phyloP scores from a whole-genome alignment of 1,139 yeast species.

The Blastobotrys illinoisensis region DNA sequence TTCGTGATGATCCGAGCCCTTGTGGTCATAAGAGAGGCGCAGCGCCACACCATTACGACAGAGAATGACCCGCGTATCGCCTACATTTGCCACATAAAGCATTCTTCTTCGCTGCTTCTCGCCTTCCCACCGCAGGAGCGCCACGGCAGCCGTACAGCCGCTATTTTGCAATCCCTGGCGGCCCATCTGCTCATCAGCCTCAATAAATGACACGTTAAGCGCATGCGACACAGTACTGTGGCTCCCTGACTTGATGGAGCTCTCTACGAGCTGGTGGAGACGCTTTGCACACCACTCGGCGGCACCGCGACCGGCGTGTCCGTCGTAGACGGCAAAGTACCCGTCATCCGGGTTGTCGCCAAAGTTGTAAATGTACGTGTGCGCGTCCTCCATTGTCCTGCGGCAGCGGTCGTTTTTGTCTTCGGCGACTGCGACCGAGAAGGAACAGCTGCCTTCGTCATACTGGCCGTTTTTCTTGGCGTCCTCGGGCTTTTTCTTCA shows the following conservation, averaged over 20 bases:
- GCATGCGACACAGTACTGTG: constrained; percentile 30
- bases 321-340: constrained; percentile 92
- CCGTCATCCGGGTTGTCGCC: constrained; percentile 91
- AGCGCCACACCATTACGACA: constrained; percentile 68
- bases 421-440: constrained; percentile 78
- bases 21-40: constrained; percentile 87
- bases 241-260: constrained; percentile 38
- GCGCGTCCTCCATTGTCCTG: constrained; percentile 94
- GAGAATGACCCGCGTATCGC: constrained; percentile 82
- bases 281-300: constrained; percentile 95
- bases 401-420: constrained; percentile 78
- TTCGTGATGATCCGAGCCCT: constrained; percentile 79
- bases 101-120: constrained; percentile 40
- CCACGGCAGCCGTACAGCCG: constrained; percentile 96
- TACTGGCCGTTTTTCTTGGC: not conserved
- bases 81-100: constrained; percentile 92
- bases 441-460: constrained; percentile 25
- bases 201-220: constrained; percentile 45
- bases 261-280: constrained; percentile 62
- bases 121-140: constrained; percentile 81
- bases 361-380: constrained; percentile 86
- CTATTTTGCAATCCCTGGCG: constrained; percentile 54
- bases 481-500: constrained; percentile 12
- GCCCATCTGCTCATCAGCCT: constrained; percentile 67
- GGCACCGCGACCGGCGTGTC: constrained; percentile 93